phyloP scores from a whole-genome alignment of 495 filamentous ascomycete genomes.

The Penicillium atrosanguineum region DNA sequence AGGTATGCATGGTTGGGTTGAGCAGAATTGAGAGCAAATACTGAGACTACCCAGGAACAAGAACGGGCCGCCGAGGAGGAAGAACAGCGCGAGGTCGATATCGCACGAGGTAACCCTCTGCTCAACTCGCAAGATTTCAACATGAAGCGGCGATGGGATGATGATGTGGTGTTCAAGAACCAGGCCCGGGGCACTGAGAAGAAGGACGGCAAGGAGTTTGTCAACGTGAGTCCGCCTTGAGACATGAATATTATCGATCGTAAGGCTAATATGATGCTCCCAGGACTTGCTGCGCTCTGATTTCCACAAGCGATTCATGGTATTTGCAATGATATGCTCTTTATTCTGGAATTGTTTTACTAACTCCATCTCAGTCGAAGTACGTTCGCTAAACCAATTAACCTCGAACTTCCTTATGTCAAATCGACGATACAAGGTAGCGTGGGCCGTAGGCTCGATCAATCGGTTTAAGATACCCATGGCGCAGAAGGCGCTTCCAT shows the following conservation, averaged over 20 bases:
- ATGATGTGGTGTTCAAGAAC: constrained; percentile 99
- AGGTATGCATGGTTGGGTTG: constrained; percentile 46
- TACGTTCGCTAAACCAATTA: constrained; percentile 58
- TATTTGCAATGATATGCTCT: constrained; percentile 36
- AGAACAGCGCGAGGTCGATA: constrained; percentile 79
- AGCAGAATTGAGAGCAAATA: not conserved
- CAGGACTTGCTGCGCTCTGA: constrained; percentile 90
- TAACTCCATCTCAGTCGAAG: constrained; percentile 54
- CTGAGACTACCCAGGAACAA: constrained; percentile 53
- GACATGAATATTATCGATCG: not conserved
- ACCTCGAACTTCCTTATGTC: not conserved
- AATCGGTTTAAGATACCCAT: constrained; percentile 4
- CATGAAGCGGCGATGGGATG: constrained; percentile 73
- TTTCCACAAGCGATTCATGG: constrained; percentile 98
- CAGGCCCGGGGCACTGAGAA: constrained; percentile 94
- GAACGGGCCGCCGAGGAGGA: constrained; percentile 75
- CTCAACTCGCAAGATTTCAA: constrained; percentile 65
- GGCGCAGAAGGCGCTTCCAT: not conserved
- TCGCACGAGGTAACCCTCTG: constrained; percentile 89
- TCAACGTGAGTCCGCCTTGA: constrained; percentile 63
- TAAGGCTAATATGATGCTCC: constrained; percentile 19
- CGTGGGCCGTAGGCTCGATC: not conserved
- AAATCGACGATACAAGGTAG: not conserved
- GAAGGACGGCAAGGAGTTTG: constrained; percentile 91
- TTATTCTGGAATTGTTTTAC: constrained; percentile 1